Base-by-base conservation (phyloP, 495 filamentous ascomycete genomes). In the Haplographium delicatum region DNA sequence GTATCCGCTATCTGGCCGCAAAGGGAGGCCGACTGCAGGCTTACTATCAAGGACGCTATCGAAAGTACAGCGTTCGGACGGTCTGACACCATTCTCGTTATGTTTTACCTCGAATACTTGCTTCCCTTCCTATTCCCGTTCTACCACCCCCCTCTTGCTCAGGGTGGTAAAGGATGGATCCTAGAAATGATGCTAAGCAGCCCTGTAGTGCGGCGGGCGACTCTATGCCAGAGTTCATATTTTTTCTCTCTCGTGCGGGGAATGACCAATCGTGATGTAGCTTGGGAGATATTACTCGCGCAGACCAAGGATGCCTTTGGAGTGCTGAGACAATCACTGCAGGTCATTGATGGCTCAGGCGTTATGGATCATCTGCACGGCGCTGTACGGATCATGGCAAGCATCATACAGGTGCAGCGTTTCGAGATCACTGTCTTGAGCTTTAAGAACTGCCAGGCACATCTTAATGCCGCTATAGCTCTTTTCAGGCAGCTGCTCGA, bases 71-170 rank as follows among this genome's bases (percentile, higher is more conserved):
- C 46, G 7, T 67, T 65, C 38, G 49, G 50, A 35, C 62, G 57
- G 54, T 62, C 61, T 38, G 59, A 56, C 34, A 45, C 39, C 15
- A 18, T 54, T 34, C 50, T 53, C 15, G 16, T 72, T 44, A 71
- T 70, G 67, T 66, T 76, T 27, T 80, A 80, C 50, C 58, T 81
- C 33, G 76, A 81, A 45, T 64, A 73, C 35, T 57, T 76, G 23
- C 59, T 77, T 34, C 75, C 76, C 3, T 78, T 76, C 44, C 59
- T 78, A 5, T 79, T 74, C 50, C 78, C 76, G 19, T 80, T 78
- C 57, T 80, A 78, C 62, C 65, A 61, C 0, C 75, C 78, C 5
- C 57, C 66, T 24, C 56, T 70, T 5, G 57, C 73, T 7, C 62
- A 74, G 50, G 69, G 69, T 15, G 76, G 76, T 10, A 62, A 68